Base-by-base conservation (phyloP, 208 protist genomes). In the Leishmania turanica region DNA sequence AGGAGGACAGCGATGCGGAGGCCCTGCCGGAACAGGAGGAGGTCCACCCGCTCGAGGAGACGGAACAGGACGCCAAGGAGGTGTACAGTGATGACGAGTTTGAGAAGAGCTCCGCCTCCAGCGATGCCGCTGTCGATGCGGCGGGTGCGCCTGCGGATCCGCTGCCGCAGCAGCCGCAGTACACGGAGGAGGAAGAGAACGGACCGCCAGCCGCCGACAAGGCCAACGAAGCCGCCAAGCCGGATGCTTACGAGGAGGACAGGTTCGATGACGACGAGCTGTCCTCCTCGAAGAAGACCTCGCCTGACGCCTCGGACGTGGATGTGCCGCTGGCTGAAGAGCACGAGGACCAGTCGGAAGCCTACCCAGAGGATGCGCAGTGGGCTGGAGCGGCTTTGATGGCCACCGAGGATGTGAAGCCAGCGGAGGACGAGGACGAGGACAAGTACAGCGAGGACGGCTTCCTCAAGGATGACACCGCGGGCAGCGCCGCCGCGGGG, bases 61-160 rank as follows among this genome's bases (percentile, higher is more conserved):
- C 58, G 13, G 75, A 87, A 71, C 60, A 77, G 62, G 58, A 88
- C 75, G 64, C 31, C 7, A 64, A 84, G 40, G 49, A 73, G 17
- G 31, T 42, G 75, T 70, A 79, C 47, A 45, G 53, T 27, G 75
- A 69, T 27, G 73, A 79, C 1, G 42, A 45, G 5, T 60, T 49
- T 27, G 53, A 77, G 56, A 62, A 19, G 31, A 76, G 34, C 21
- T 60, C 24, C 54, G 70, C 40, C 34, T 75, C 54, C 24, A 62
- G 37, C 5, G 54, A 62, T 65, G 19, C 54, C n/a, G 54, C 15
- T n/a, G 40, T 3, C 19, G 42, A 49, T 53, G 68, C 24, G 24
- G 37, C 15, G 65, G 37, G 19, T 45, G 37, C 13, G 24, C 37
- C 37, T 17, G 37, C 37, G 31, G 65, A 31, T 27, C 45, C 27